Conservation (phyloP, 2,329 filamentous ascomycete species). For the Ophiostoma angusticollis region DNA sequence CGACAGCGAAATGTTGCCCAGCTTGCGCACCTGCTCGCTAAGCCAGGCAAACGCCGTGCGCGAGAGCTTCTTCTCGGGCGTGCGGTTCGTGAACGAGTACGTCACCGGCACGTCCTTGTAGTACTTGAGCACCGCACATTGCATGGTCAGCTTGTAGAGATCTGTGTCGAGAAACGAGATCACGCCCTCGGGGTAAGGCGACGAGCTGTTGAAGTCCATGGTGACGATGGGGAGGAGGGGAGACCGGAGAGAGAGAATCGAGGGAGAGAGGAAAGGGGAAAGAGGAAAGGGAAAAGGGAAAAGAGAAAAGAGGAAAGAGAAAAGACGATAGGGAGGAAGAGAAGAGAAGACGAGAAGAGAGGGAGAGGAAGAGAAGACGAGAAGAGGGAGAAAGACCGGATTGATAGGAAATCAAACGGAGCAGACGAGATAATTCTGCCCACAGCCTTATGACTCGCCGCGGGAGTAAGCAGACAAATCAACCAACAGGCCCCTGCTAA, state of each 20-base stretch:
- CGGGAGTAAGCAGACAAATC: no score
- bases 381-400: no score
- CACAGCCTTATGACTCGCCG: no score
- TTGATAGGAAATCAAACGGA: no score
- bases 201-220: conserved; percentile 56
- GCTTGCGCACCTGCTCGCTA: conserved; percentile 66
- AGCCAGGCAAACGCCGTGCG: conserved; percentile 78
- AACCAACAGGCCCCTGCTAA: no score
- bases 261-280: no score
- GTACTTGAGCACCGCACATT: conserved; percentile 89
- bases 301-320: background rate
- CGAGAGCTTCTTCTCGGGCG: conserved; percentile 82
- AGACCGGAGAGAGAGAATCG: background rate
- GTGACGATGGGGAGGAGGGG: background rate
- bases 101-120: conserved; percentile 73
- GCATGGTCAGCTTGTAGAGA: conserved; percentile 97
- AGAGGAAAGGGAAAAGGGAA: no score
- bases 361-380: conserved; percentile 9
- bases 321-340: no score
- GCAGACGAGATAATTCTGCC: no score
- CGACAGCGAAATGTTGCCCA: conserved; percentile 69
- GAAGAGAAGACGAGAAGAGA: no score
- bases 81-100: conserved; percentile 92
- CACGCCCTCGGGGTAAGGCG: conserved; percentile 60
- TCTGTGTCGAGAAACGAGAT: conserved; percentile 73